Base-by-base conservation (phyloP, 208 protist genomes). In the Trypanosoma caninum region DNA sequence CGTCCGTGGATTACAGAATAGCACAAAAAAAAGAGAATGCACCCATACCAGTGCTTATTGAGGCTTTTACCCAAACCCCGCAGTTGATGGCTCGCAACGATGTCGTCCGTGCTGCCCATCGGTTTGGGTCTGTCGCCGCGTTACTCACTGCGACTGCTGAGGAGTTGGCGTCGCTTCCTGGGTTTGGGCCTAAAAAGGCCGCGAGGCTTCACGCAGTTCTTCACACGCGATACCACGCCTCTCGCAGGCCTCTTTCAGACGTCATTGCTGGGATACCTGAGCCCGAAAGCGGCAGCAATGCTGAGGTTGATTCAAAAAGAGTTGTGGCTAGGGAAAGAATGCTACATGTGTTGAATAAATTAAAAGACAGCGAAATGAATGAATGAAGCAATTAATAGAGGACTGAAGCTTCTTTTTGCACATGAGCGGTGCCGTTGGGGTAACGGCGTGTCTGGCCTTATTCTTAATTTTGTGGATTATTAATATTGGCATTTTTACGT, bases 11-110 rank as follows among this genome's bases (percentile, higher is more conserved):
- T 59, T 85, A 78, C 64, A 10, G 47, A 14, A 31, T 50, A 13
- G 14, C 10, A 16, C 5, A 28, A 7, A 54, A 37, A 38, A 69
- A 68, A n/a, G 65, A 72, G 11, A 72, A 56, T 8, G 68, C 78
- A 9, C 75, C 76, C 3, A 48, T 85, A 41, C 70, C 76, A 2
- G 31, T 77, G 1, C 72, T 88, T 37, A 82, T 87, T 58, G 74
- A 86, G 11, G 81, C 81, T 10, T 72, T 91, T 22, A 88, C 84
- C 11, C 84, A 91, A 60, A 84, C 81, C 1, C 84, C 84, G 14
- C 81, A 85, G 37, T 67, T 91, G 22, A 71, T 91, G 40, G 78
- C 68, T 4, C 66, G 79, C 25, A 74, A 61, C 37, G 84, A 91
- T 54, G 74, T 88, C 30, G 64, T 88, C 44, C 78, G 84, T 22